Percentiles rank a stretch among this genome's conserved stretches.
phyloP scores from a whole-genome alignment of 257 asterid species.

The Nicotiana tomentosiformis region DNA sequence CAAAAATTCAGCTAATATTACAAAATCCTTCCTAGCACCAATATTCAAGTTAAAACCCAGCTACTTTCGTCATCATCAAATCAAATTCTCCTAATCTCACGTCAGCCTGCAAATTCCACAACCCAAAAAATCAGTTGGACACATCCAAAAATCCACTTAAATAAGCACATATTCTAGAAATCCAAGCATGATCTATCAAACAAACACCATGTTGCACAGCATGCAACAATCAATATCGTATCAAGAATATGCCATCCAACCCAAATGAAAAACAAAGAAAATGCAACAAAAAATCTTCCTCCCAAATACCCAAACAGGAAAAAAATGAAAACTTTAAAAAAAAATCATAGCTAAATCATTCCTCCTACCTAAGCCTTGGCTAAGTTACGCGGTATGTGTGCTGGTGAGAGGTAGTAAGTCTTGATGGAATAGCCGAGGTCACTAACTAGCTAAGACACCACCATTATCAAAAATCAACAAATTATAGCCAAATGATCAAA shows the following conservation, averaged over 20 bases:
- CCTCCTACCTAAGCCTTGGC: too few species aligned
- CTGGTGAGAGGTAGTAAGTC: too few species aligned
- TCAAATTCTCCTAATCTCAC: not conserved
- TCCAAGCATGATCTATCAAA: too few species aligned
- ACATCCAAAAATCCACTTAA: not conserved
- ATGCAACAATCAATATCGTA: not conserved
- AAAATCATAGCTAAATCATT: not conserved
- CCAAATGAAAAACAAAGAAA: not conserved
- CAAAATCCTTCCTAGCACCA: not conserved
- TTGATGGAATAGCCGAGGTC: too few species aligned
- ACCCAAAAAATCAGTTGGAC: not conserved
- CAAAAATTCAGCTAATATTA: conserved; percentile 5
- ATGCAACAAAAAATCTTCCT: not conserved
- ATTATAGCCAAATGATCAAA: not conserved
- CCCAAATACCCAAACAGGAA: not conserved
- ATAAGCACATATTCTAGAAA: not conserved
- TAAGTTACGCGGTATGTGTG: too few species aligned
- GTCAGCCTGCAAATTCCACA: conserved; percentile 3
- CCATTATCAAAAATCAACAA: too few species aligned
- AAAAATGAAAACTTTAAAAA: not conserved
- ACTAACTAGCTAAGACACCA: too few species aligned
- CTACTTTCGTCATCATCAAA: conserved; percentile 10
- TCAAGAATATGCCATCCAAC: not conserved
- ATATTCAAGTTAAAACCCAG: conserved; percentile 7
- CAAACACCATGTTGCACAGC: too few species aligned